Evolutionary conservation across 2,329 filamentous ascomycete genomes (phyloP), one percentile per base, ranked within the genome.

Genomic region (Botrytis porri): DNA sequence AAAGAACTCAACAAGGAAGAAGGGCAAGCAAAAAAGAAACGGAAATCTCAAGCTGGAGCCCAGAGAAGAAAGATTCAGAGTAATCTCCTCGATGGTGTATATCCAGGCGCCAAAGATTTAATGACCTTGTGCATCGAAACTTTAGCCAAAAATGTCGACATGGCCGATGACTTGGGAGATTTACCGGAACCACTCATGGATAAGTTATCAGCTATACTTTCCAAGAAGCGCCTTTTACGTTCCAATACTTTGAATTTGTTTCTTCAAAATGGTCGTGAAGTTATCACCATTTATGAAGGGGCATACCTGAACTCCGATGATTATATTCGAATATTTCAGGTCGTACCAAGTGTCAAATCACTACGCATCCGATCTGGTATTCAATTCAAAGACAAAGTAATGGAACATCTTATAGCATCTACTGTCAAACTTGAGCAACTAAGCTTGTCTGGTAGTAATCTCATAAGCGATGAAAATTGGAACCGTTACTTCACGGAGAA

Each of bases 311-410:
- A 88, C 66, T 87, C 88, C 3, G 88, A 94, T 76, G 94, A 98
- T 79, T 94, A 92, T 76, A 87, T 93, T 65, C 88, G 90, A 76
- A 93, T 97, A 60, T 94, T 98, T 75, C 91, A 94, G 69, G 86
- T 89, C 4, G 90, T 92, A 73, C 89, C 93, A 0, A 86, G 85
- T 9, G 84, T 97, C 71, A 89, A 89, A 77, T 87, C 87, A 61
- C 85, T 98, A 73, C 92, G 94, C 76, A 84, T 97, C 18, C 90
- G 92, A 66, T 95, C 95, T 78, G 93, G 91, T n/a, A 93, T 96
- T 67, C 95, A 97, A 80, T 92, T 98, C 85, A 97, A 97, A 82
- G 92, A 98, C 78, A 86, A 86, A 57, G 92, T 94, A 60, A 87
- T 98, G 82, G 88, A 93, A 70, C 97, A 95, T 81, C 88, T 98